Percentiles rank a stretch among this genome's conserved stretches.
phyloP scores from a whole-genome alignment of 129 eudicot species.

The Arctium lappa region DNA sequence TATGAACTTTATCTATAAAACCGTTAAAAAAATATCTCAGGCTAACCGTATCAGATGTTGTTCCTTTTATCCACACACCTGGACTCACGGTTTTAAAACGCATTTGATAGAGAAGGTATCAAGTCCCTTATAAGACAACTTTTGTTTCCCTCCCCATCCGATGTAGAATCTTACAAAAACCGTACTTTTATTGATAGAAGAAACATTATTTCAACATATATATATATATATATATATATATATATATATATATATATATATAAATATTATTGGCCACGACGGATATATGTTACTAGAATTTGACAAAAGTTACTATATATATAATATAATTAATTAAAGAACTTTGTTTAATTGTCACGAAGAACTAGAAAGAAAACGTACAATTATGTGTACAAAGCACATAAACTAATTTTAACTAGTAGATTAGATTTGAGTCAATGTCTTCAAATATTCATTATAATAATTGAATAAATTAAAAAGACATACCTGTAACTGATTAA shows the following conservation, averaged over 20 bases:
- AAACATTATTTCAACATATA: neutral
- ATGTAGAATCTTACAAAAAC: too few relatives aligned
- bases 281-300: neutral
- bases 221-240: too few relatives aligned
- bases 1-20: neutral
- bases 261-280: neutral
- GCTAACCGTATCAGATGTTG: too few relatives aligned
- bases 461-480: neutral
- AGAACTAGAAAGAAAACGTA: neutral
- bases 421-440: conserved; percentile 1
- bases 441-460: neutral
- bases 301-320: neutral
- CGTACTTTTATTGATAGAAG: neutral
- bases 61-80: too few relatives aligned
- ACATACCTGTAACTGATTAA: neutral
- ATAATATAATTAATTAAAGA: neutral
- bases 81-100: too few relatives aligned
- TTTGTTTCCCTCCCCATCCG: too few relatives aligned
- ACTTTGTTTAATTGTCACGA: neutral
- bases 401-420: neutral
- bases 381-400: neutral
- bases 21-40: too few relatives aligned
- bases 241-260: too few relatives aligned
- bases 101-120: too few relatives aligned
- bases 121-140: too few relatives aligned